Conservation (phyloP, 192 early-diverging fungal species). For the Coemansia furcata region DNA sequence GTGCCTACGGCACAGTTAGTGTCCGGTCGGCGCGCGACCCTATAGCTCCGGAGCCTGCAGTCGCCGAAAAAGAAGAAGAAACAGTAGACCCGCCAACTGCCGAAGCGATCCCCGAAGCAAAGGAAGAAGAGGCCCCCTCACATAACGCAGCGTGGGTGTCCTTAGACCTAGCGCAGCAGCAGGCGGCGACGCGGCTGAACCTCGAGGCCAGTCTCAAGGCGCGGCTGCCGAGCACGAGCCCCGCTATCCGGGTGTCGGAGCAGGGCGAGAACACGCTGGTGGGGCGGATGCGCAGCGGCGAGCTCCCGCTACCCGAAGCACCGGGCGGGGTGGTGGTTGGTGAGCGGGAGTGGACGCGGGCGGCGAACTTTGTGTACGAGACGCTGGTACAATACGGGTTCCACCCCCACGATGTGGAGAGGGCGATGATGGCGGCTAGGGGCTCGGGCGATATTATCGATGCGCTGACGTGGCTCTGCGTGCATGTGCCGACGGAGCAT, state of each 20-base stretch:
- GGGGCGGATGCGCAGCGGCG: constrained; percentile 6
- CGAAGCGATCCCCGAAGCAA: neutral
- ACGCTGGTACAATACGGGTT: constrained; percentile 19
- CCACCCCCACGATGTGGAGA: constrained; percentile 3
- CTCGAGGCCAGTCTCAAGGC: constrained; percentile 12
- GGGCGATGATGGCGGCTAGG: constrained; percentile 7
- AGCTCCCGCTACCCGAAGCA: neutral
- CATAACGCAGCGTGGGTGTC: constrained; percentile 6
- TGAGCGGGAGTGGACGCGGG: constrained; percentile 17
- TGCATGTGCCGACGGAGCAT: constrained; percentile 22
- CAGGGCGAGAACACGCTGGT: constrained; percentile 20
- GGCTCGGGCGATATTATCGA: constrained; percentile 24
- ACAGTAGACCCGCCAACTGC: neutral
- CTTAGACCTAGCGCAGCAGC: constrained; percentile 14
- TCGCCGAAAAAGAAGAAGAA: neutral
- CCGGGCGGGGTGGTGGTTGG: neutral
- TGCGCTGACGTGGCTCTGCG: constrained; percentile 27
- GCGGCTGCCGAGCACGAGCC: neutral
- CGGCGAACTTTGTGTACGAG: constrained; percentile 31
- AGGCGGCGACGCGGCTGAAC: constrained; percentile 14
- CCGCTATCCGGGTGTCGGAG: neutral
- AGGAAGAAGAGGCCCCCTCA: neutral
- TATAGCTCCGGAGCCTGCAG: neutral
- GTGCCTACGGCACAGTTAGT: constrained; percentile 15
- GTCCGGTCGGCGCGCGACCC: neutral